Percentiles rank a stretch among this genome's conserved stretches.
phyloP scores from a whole-genome alignment of 495 filamentous ascomycete genomes.

The Amphirosellinia nigrospora region DNA sequence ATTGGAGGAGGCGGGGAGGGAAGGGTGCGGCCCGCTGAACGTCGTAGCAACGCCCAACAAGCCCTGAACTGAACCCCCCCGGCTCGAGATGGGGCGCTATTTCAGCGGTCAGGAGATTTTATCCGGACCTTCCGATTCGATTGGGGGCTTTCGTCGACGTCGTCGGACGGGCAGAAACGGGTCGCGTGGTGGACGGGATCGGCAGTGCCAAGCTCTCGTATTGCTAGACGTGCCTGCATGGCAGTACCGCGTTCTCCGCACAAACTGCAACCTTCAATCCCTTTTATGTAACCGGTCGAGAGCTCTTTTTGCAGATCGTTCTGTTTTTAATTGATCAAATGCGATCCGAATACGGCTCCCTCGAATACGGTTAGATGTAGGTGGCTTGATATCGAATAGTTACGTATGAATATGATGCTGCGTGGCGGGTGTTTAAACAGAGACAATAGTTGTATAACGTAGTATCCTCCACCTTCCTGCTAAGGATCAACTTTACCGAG shows the following conservation, averaged over 20 bases:
- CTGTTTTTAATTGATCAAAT: neutral
- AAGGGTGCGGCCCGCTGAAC: neutral
- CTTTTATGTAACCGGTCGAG: conserved; percentile 7
- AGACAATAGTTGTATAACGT: neutral
- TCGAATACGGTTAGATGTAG: neutral
- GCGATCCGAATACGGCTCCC: neutral
- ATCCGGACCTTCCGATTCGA: conserved; percentile 16
- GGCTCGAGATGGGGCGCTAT: neutral
- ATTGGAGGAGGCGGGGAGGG: too few species aligned
- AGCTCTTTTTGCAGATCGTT: neutral
- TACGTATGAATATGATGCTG: neutral
- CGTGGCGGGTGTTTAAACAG: neutral
- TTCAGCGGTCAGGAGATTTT: conserved; percentile 1
- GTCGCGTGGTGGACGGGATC: conserved; percentile 22
- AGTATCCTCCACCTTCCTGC: neutral
- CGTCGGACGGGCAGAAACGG: too few species aligned
- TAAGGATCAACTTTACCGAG: neutral
- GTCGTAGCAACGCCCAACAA: neutral
- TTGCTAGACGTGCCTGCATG: conserved; percentile 11
- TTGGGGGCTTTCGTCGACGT: neutral
- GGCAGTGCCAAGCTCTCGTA: conserved; percentile 29
- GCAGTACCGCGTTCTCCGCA: conserved; percentile 15
- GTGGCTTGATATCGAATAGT: neutral
- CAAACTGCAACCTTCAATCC: conserved; percentile 9
- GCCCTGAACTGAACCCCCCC: neutral